Base-by-base conservation (phyloP, 805 yeast genomes). In the Starmerella asiatica region DNA sequence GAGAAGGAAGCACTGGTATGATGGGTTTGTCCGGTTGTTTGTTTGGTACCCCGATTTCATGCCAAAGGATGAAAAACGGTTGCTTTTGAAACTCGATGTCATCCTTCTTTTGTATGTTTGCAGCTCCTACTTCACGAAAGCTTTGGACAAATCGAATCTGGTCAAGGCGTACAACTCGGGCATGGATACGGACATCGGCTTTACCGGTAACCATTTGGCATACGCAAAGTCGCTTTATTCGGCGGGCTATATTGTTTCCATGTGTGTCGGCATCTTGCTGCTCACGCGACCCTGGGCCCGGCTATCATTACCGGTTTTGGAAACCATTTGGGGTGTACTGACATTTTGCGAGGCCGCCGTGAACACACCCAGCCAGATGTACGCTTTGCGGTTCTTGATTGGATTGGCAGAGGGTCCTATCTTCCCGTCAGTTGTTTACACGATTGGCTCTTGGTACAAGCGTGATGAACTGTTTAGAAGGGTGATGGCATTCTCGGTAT, bases 111-210 rank as follows among this genome's bases (percentile, higher is more conserved):
- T 53, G 3, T 61, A 58, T 33, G 52, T 56, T n/a, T 58, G 63
- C 38, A 37, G 54, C 18, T 57, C 67, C 5, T 64, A 59, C 51
- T 65, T 65, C 53, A 62, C 64, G 35, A 74, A 73, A 47, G 68
- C 71, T 43, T 53, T 75, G 28, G 79, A 74, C 53, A 61, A 70
- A 37, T 54, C 65, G 30, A 70, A 70, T 42, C 48, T 71, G 40
- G 54, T 64, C 19, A 65, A 69, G 45, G 77, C 79, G 3, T 74
- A 71, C 50, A 74, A 68, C 21, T 62, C 73, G 12, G 77, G 77
- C 7, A 68, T 74, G 76, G 59, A 68, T 42, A 70, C 68, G 44
- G 78, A 46, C 18, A 57, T 70, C 32, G 27, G 47, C 16, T 48
- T 61, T 37, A 57, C 53, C 15, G 72, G 70, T 3, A 63, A 70